Percentiles rank a stretch among this genome's conserved stretches.
Conservation (phyloP, 495 filamentous ascomycete species). For the Aspergillus baeticus region DNA sequence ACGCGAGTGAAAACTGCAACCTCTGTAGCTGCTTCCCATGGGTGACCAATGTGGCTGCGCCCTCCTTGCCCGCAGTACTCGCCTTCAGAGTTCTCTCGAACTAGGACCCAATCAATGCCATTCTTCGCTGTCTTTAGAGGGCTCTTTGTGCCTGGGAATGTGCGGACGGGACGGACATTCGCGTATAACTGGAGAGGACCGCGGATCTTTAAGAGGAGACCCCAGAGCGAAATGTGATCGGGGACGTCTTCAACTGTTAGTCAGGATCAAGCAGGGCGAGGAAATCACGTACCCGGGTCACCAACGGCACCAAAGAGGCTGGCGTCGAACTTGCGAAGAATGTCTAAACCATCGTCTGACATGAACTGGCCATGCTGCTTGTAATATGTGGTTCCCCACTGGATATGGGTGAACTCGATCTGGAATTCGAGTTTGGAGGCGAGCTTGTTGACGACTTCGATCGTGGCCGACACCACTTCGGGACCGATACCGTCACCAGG, state of each 20-base stretch:
- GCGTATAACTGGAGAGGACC: slow-evolving; percentile 54
- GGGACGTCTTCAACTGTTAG: slow-evolving; percentile 42
- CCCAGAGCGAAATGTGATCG: slow-evolving; percentile 57
- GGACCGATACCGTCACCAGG: slow-evolving; percentile 54
- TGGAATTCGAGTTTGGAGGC: slow-evolving; percentile 43
- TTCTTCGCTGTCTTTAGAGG: slow-evolving; percentile 42
- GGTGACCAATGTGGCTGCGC: slow-evolving; percentile 44
- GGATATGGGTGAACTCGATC: slow-evolving; percentile 48
- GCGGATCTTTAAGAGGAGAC: slow-evolving; percentile 53
- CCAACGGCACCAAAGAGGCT: slow-evolving; percentile 59
- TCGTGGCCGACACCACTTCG: slow-evolving; percentile 51
- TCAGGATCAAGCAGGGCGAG: not conserved
- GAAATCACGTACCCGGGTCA: slow-evolving; percentile 41
- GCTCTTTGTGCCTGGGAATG: slow-evolving; percentile 47
- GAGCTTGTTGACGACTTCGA: slow-evolving; percentile 43
- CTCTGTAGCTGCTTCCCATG: slow-evolving; percentile 55
- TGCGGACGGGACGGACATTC: slow-evolving; percentile 52
- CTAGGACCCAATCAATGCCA: slow-evolving; percentile 54
- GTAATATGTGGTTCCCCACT: slow-evolving; percentile 53
- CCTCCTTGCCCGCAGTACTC: slow-evolving; percentile 58
- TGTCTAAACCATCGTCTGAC: slow-evolving; percentile 49
- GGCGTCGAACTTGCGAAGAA: slow-evolving; percentile 50
- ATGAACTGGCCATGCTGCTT: slow-evolving; percentile 52
- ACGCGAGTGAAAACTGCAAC: slow-evolving; percentile 55
- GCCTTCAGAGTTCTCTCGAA: slow-evolving; percentile 57